These are phyloP conservation scores for Rhizophagus prolifer DNA, from an alignment of 192 early-diverging fungal genomes.

Conservation along the genomic window DNA sequence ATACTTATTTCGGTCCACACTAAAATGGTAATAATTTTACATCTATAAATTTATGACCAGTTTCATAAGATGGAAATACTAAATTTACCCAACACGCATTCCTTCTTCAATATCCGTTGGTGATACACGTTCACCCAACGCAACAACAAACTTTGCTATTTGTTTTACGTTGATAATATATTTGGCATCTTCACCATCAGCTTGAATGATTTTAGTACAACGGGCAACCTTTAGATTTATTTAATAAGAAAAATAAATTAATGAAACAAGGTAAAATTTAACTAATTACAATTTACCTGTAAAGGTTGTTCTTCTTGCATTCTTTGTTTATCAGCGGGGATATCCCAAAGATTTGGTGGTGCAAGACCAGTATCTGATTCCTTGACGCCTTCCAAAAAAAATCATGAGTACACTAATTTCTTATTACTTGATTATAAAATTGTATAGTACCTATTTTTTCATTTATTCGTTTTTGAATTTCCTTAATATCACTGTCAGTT, in stretches of 20 bases:
- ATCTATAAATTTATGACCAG: neutral
- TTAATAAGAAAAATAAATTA: neutral
- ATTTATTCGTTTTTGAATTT: slow-evolving; percentile 96
- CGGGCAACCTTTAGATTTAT: slow-evolving; percentile 73
- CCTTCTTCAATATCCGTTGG: slow-evolving; percentile 99
- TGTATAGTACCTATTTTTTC: slow-evolving; percentile 85
- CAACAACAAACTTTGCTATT: slow-evolving; percentile 99
- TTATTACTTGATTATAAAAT: neutral
- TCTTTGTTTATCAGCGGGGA: slow-evolving; percentile 97
- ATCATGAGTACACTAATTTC: neutral
- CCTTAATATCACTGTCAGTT: slow-evolving; percentile 94
- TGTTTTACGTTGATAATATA: slow-evolving; percentile 99
- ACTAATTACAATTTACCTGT: slow-evolving; percentile 50
- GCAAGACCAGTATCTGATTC: slow-evolving; percentile 98
- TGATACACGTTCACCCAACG: slow-evolving; percentile 91
- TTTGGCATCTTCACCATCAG: slow-evolving; percentile 87
- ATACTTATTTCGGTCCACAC: slow-evolving; percentile 97
- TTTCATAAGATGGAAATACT: neutral
- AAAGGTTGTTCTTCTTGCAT: slow-evolving; percentile 95
- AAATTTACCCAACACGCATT: slow-evolving; percentile 89
- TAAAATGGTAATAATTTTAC: slow-evolving; percentile 30
- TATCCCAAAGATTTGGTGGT: slow-evolving; percentile 97
- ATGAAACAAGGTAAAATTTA: neutral
- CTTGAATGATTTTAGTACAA: slow-evolving; percentile 98
- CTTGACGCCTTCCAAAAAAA: slow-evolving; percentile 74